Base-by-base conservation (phyloP, 306 rosid species). In the Chamaecrista fasciculata region DNA sequence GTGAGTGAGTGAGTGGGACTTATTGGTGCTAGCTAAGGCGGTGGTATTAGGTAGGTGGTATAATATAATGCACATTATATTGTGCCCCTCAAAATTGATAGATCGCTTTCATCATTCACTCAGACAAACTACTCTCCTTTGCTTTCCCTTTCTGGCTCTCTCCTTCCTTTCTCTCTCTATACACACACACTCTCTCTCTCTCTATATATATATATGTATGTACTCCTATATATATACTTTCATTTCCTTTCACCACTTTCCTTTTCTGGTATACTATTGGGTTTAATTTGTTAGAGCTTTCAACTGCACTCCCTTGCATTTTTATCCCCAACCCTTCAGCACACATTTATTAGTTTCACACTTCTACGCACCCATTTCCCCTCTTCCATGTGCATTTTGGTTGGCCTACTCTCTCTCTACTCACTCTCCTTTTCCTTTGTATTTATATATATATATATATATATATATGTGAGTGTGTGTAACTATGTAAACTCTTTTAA, bases 41-140 rank as follows among this genome's bases (percentile, higher is more conserved):
- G 59, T 23, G 69, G 56, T 46, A 58, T 49, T 39, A 66, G 48
- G 82, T 33, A 66, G 55, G 83, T 72, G 37, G 75, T 57, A 49
- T 23, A 50, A 46, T 57, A 49, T 23, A 50, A 46, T 21, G 15
- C 65, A 18, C 51, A 49, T 65, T 34, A 18, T 46, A 49, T 65
- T 34, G 75, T 78, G 76, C 23, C 60, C 53, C 56, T 62, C 37
- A 56, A n/a, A n/a, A 28, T 28, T 76, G 89, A 76, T 73, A 55
- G 75, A 84, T 88, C 87, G 73, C 86, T 88, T 78, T 86, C 91
- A 79, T 63, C 67, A 60, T 79, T 85, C 83, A 77, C 76, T 69
- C 31, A 78, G 70, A 79, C 81, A 81, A 77, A 75, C 81, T n/a
- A 63, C 82, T 78, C 82, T 78, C 69, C 62, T 76, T 73, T 56